These are phyloP conservation scores for Parathielavia hyrcaniae DNA, from an alignment of 495 filamentous ascomycete genomes.

Conservation along the genomic window DNA sequence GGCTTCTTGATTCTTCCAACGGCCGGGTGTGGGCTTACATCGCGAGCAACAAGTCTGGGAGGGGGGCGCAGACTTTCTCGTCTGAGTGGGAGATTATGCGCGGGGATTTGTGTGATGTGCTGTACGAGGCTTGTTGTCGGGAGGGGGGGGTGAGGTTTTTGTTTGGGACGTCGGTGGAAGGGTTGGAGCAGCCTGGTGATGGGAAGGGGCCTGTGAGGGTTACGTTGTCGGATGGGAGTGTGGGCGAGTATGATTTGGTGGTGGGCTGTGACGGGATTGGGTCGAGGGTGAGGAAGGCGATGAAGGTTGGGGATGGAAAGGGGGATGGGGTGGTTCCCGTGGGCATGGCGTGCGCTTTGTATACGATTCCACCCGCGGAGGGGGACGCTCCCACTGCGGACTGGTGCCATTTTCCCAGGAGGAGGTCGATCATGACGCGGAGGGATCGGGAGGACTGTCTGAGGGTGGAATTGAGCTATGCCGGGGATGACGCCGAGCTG, in stretches of 20 bases:
- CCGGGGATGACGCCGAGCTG: constrained; percentile 14
- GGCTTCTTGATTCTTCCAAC: constrained; percentile 34
- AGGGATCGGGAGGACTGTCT: constrained; percentile 23
- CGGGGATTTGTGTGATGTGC: constrained; percentile 44
- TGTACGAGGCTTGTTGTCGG: constrained; percentile 41
- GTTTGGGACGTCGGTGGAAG: constrained; percentile 36
- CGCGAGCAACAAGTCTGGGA: constrained; percentile 35
- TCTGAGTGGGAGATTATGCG: constrained; percentile 55
- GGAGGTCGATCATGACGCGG: constrained; percentile 28
- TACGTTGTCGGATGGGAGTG: constrained; percentile 33
- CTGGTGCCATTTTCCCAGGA: constrained; percentile 18
- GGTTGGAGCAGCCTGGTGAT: constrained; percentile 18
- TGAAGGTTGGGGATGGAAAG: constrained; percentile 27
- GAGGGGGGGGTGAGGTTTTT: constrained; percentile 38
- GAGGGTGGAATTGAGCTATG: constrained; percentile 20
- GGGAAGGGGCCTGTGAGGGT: constrained; percentile 23
- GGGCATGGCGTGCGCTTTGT: constrained; percentile 35
- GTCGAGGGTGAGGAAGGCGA: constrained; percentile 39
- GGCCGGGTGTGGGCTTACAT: constrained; percentile 39
- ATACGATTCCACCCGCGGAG: constrained; percentile 30
- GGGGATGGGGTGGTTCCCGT: constrained; percentile 27
- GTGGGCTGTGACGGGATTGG: constrained; percentile 47
- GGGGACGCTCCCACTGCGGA: constrained; percentile 23
- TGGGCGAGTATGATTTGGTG: constrained; percentile 42
- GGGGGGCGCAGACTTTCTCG: constrained; percentile 40